Evolutionary conservation across 75 land plant genomes (phyloP), one percentile per base, ranked within the genome.

Genomic region (Larix kaempferi): DNA sequence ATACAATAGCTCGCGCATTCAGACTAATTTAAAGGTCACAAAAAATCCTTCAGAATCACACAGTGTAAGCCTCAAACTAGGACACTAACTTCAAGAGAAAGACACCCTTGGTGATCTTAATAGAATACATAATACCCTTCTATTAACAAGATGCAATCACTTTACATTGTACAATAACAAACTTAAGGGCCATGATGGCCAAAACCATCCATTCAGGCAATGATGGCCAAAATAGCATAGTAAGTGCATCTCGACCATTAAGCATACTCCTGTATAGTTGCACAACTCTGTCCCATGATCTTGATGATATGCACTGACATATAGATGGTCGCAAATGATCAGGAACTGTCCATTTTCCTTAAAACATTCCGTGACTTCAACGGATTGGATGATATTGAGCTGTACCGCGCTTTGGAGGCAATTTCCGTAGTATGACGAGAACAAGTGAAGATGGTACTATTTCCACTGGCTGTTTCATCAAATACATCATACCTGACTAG

Each of bases 361-460:
- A 22, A 67, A 67, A 67, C 49, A 13, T 2, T 67, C 1, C 14
- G 16, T 19, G 37, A 29, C 33, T 64, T 78, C 66, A 92, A 41
- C 89, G 95, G 56, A 94, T 90, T 37, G 98, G 91, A 60, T 92
- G 98, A 78, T 90, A 92, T 59, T 92, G 97, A 12, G 89, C 88
- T 69, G 87, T 76, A 5, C 86, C 81, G 33, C 93, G 91, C 72
- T 91, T 93, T 56, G 98, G 96, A 61, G 98, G 98, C 80, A 95
- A 72, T 85, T 95, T 95, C 81, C 98, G 86, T 57, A 95, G 64
- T 33, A 95, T 91, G 88, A 89, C 91, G 4, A 95, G 92, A 15
- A 95, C 98, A 56, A 95, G 90, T 76, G 96, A 80, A 62, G 96
- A 93, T 58, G 98, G 98, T 25, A 95, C 22, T 37, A 95, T 90